These are phyloP conservation scores for Cucumis melo DNA, from an alignment of 306 rosid genomes.

Conservation along the genomic window DNA sequence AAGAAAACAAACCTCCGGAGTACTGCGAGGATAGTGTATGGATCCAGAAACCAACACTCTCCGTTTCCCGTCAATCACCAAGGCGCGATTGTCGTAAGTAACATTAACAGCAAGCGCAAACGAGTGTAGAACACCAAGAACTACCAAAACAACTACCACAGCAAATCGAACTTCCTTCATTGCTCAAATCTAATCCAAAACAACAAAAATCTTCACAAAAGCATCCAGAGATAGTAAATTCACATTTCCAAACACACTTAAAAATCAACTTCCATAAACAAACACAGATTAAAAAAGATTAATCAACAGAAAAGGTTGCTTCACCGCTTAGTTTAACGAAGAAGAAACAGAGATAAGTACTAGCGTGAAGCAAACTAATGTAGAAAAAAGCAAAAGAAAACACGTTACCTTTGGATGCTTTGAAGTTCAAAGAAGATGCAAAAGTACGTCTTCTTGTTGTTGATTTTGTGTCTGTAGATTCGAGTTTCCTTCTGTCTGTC, in stretches of 20 bases:
- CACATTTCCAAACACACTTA: background rate
- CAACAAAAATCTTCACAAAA: background rate
- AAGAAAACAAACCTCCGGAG: constrained; percentile 48
- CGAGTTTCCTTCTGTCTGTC: background rate
- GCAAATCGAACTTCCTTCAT: constrained; percentile 31
- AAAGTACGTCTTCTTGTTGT: background rate
- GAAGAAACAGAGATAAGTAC: constrained; percentile 3
- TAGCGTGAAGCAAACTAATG: background rate
- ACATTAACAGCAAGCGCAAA: constrained; percentile 40
- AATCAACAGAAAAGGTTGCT: constrained; percentile 14
- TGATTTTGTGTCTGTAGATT: constrained; percentile 3
- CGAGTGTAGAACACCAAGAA: constrained; percentile 25
- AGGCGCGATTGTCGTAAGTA: constrained; percentile 70
- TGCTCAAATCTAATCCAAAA: background rate
- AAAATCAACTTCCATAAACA: background rate
- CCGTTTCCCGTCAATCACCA: constrained; percentile 73
- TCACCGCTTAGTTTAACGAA: constrained; percentile 14
- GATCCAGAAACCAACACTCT: constrained; percentile 74
- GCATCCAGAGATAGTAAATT: background rate
- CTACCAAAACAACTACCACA: constrained; percentile 18
- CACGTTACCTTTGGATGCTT: constrained; percentile 5
- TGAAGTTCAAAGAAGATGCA: background rate
- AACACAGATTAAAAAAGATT: background rate
- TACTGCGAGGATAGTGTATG: constrained; percentile 93
- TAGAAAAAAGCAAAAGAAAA: background rate